Evolutionary conservation across 2,329 filamentous ascomycete species (phyloP), one percentile per base, ranked within the genome.

Genomic region (Sporothrix schenckii): DNA sequence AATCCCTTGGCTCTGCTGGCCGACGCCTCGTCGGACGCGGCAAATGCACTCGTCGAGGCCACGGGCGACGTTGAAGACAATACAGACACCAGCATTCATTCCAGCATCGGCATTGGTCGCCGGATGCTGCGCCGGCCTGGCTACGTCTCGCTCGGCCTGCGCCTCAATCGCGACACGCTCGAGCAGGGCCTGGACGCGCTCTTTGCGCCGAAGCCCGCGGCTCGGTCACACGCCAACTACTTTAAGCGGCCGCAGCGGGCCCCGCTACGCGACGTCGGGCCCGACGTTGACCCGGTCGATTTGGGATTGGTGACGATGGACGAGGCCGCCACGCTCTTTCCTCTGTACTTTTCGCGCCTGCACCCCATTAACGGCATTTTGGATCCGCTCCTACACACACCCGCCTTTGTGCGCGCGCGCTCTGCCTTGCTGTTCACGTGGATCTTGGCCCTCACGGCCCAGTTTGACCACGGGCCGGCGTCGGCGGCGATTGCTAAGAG

Each of bases 311-410:
- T 49, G n/a, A 65, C 60, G 4, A 65, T 65, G 60, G 60, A 50
- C 21, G 60, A 65, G 41, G 60, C 60, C 7, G 14, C 39, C 11
- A 27, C n/a, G 3, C n/a, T 65, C 41, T 65, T 65, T 50, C 41
- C 6, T 1, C 49, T 41, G 13, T 49, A 65, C 21, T 65, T 27
- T 34, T 41, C 60, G 14, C 60, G 60, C 44, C 27, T 65, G 9
- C 60, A 65, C 24, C 60, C 44, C 41, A 65, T 65, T n/a, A 65
- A 65, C 6, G 60, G 60, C 14, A 50, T 65, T 19, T 10, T 65
- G 13, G 44, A 50, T 19, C 60, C 60, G 44, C n/a, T 65, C 21
- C 34, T 65, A 16, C 60, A 65, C 6, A 65, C 60, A 0, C 60
- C 60, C 13, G 21, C 9, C 7, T 65, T 49, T 65, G 44, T 65